A percentile compares a stretch with the other conserved stretches of the same genome.
Evolutionary conservation across 495 filamentous ascomycete genomes (phyloP).

Genomic region (Saxispiralis lemnorum): DNA sequence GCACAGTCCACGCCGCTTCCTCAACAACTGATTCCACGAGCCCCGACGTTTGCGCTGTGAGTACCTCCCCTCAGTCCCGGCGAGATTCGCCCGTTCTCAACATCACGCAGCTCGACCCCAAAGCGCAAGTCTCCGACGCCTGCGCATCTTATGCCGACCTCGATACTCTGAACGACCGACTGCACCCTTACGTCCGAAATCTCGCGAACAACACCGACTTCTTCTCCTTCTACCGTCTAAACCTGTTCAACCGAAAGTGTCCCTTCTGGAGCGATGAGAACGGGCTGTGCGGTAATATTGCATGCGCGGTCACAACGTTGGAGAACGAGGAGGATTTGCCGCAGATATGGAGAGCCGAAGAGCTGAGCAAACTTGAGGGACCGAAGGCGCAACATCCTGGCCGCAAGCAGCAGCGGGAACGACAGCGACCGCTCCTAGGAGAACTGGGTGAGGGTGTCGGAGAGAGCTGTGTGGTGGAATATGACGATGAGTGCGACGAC

Average conservation of each 20-base stretch:
- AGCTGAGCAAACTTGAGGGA: slow-evolving; percentile 82
- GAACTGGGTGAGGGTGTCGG: slow-evolving; percentile 69
- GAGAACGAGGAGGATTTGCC: slow-evolving; percentile 92
- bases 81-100: slow-evolving; percentile 4
- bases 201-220: slow-evolving; percentile 83
- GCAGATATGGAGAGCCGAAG: slow-evolving; percentile 72
- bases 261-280: slow-evolving; percentile 90
- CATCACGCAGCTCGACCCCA: slow-evolving; percentile 39
- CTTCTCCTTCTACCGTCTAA: slow-evolving; percentile 91
- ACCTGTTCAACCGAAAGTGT: slow-evolving; percentile 88
- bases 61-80: slow-evolving; percentile 18
- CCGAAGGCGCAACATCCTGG: slow-evolving; percentile 79
- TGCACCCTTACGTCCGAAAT: slow-evolving; percentile 63
- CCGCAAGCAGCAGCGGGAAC: slow-evolving; percentile 47
- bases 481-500: slow-evolving; percentile 95
- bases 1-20: slow-evolving; percentile 7
- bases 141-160: slow-evolving; percentile 84
- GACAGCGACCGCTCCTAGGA: slow-evolving; percentile 58
- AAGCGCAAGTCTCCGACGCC: slow-evolving; percentile 59
- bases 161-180: slow-evolving; percentile 59
- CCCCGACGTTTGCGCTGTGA: slow-evolving; percentile 49
- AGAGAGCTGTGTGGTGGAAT: slow-evolving; percentile 91
- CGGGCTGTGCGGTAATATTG: slow-evolving; percentile 93
- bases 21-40: slow-evolving; percentile 24
- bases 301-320: slow-evolving; percentile 90